Conservation (phyloP, 495 filamentous ascomycete genomes). For the Clohesyomyces aquaticus region DNA sequence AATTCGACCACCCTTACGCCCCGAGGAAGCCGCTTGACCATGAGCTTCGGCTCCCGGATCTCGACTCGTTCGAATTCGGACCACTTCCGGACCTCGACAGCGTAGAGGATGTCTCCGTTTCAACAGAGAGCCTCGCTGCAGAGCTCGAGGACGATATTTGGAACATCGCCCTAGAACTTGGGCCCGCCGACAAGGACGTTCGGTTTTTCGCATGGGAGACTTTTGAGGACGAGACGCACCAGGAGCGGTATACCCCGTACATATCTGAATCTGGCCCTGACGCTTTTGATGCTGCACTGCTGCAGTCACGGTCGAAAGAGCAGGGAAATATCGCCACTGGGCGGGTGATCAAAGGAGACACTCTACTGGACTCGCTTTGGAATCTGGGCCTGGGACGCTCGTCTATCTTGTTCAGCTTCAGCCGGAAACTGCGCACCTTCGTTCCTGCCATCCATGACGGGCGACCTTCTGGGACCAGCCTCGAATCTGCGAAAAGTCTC, state of each 20-base stretch:
- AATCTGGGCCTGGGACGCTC: conserved; percentile 78
- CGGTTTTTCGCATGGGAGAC: conserved; percentile 64
- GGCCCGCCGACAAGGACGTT: conserved; percentile 57
- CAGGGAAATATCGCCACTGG: conserved; percentile 18
- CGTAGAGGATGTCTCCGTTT: conserved; percentile 33
- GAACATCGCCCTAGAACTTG: conserved; percentile 37
- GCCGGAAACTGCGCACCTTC: conserved; percentile 62
- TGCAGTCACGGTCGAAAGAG: conserved; percentile 4
- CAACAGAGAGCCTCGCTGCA: conserved; percentile 12
- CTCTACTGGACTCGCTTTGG: conserved; percentile 66
- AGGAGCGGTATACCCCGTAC: conserved; percentile 61
- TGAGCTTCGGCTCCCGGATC: conserved; percentile 40
- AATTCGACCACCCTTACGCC: conserved; percentile 45
- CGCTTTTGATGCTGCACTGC: conserved; percentile 68
- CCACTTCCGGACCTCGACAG: conserved; percentile 36
- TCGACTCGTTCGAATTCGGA: conserved; percentile 42
- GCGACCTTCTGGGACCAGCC: conserved; percentile 71
- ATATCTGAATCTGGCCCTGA: conserved; percentile 76
- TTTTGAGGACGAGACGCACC: conserved; percentile 54
- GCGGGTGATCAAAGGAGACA: conserved; percentile 42
- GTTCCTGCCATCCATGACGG: conserved; percentile 57
- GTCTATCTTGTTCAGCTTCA: conserved; percentile 77
- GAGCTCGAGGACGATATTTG: conserved; percentile 42
- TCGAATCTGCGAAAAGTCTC: conserved; percentile 59
- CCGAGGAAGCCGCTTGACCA: conserved; percentile 37